Evolutionary conservation across 805 yeast species (phyloP), one percentile per base, ranked within the genome.

Genomic region (Yamadazyma takamatsuzukensis): DNA sequence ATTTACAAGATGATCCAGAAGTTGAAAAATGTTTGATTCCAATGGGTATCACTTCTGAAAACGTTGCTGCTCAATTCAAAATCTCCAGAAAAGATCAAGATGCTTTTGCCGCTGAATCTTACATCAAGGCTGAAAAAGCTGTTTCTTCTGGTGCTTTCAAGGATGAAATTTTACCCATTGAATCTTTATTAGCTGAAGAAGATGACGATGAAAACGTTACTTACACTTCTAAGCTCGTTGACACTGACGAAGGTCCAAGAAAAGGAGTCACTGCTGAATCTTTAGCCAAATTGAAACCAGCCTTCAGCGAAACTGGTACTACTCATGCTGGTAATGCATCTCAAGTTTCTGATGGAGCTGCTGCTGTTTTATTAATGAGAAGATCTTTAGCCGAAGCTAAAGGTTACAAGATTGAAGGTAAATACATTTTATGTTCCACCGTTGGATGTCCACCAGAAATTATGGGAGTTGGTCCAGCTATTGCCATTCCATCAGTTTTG

Each of bases 391-490:
- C 98, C 15, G 78, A 83, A 58, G 64, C 72, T 48, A 63, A 80
- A 37, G 80, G 82, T 24, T 71, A 83, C 47, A 80, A 83, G 34
- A 78, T 87, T 40, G 50, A 82, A 37, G 98, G 81, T 41, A 85
- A 84, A 67, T 90, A 76, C 48, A 78, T 88, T 41, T 82, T 80
- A 47, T 80, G 85, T 51, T 75, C 82, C 46, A 68, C 80, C 25
- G 90, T 83, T 36, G 98, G 98, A 49, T 96, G 89, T 28, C 96
- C 97, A 35, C 97, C 97, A 15, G 95, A 87, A 63, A 77, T 89
- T 40, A 90, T 90, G 98, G 98, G 97, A 38, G 79, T 90, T 49
- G 98, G 97, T 27, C 98, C 98, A 37, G 97, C 95, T 17, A 78
- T 74, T 49, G 98, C 97, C 39, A 89, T 90, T 50, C 97, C 98